Conservation (phyloP, 2,329 filamentous ascomycete genomes). For the Dothistroma septosporum region DNA sequence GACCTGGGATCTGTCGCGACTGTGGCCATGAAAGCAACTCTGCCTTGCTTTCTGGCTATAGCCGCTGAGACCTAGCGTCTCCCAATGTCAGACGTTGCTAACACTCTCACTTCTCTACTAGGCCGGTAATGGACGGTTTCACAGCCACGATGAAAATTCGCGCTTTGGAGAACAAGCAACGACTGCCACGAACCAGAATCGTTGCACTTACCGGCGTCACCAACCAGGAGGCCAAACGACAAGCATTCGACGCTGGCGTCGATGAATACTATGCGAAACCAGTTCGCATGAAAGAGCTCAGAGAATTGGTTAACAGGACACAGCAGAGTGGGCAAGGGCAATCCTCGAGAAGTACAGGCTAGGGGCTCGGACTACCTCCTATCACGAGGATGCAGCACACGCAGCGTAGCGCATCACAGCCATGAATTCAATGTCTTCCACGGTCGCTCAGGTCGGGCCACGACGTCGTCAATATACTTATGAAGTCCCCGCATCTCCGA, state of each 20-base stretch:
- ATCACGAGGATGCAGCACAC: background rate
- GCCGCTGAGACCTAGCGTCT: too few relatives aligned
- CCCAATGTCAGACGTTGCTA: background rate
- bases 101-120: background rate
- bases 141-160: constrained; percentile 22
- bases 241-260: constrained; percentile 24
- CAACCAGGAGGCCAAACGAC: constrained; percentile 17
- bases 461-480: background rate
- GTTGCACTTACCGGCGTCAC: constrained; percentile 28
- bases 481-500: background rate
- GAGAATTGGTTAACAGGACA: constrained; percentile 3
- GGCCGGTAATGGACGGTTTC: constrained; percentile 23
- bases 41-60: too few relatives aligned
- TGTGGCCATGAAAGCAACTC: too few relatives aligned
- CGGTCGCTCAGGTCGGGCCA: background rate
- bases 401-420: background rate
- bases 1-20: too few relatives aligned
- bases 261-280: constrained; percentile 30
- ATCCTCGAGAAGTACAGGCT: background rate
- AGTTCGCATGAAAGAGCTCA: constrained; percentile 18
- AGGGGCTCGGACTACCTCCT: background rate
- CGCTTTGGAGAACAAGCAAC: constrained; percentile 14
- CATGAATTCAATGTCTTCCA: background rate
- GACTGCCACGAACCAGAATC: constrained; percentile 13
- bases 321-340: background rate